Evolutionary conservation across 495 filamentous ascomycete genomes (phyloP).

Genomic region (Penicillium maclennaniae): DNA sequence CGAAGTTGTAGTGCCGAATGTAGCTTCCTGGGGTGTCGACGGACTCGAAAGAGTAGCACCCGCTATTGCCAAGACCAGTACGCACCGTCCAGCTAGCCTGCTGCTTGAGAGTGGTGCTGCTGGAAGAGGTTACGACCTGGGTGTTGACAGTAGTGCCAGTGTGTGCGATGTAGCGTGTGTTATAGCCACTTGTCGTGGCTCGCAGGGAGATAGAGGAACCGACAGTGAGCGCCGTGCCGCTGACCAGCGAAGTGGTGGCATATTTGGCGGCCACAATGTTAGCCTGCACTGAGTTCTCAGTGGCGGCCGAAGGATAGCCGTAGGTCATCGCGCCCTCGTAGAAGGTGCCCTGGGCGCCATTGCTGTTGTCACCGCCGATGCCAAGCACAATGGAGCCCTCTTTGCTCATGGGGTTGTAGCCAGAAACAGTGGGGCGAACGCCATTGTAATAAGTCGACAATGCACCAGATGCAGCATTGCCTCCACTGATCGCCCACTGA

Average conservation of each 20-base stretch:
- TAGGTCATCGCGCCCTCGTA: slow-evolving; percentile 60
- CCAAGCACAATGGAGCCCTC: slow-evolving; percentile 60
- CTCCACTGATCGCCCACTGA: slow-evolving; percentile 53
- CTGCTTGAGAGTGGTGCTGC: slow-evolving; percentile 40
- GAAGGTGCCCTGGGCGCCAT: slow-evolving; percentile 54
- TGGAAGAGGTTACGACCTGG: slow-evolving; percentile 50
- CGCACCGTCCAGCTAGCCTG: slow-evolving; percentile 53
- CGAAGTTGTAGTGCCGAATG: slow-evolving; percentile 50
- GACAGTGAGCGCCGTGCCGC: slow-evolving; percentile 44
- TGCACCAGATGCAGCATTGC: slow-evolving; percentile 48
- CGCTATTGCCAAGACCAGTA: slow-evolving; percentile 49
- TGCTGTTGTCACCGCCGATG: slow-evolving; percentile 56
- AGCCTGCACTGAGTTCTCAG: slow-evolving; percentile 53
- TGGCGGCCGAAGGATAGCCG: slow-evolving; percentile 53
- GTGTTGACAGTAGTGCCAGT: slow-evolving; percentile 44
- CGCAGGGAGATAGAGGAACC: slow-evolving; percentile 48
- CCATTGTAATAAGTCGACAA: slow-evolving; percentile 55
- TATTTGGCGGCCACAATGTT: slow-evolving; percentile 56
- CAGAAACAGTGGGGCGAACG: slow-evolving; percentile 39
- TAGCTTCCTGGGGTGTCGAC: slow-evolving; percentile 51
- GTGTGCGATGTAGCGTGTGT: slow-evolving; percentile 49
- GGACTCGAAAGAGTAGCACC: slow-evolving; percentile 55
- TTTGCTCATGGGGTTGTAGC: slow-evolving; percentile 59
- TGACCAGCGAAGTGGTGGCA: slow-evolving; percentile 42
- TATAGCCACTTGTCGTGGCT: slow-evolving; percentile 49